Conservation (phyloP, 768 basidiomycete genomes). For the Rhodotorula sphaerocarpa region DNA sequence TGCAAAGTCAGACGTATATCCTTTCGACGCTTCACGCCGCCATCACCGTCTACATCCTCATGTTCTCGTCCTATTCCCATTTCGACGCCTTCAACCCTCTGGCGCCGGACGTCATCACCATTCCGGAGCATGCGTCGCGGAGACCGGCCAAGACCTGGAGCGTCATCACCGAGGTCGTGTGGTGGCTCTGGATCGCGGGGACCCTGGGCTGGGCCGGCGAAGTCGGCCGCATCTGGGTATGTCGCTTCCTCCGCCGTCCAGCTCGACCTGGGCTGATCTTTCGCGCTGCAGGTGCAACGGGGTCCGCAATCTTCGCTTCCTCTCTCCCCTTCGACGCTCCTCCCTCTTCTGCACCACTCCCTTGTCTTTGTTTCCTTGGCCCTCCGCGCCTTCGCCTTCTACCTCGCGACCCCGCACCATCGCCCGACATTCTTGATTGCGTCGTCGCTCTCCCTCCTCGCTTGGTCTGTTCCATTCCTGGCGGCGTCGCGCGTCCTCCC, state of each 20-base stretch:
- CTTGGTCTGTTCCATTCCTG: constrained; percentile 34
- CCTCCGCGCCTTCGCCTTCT: constrained; percentile 24
- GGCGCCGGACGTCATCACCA: constrained; percentile 11
- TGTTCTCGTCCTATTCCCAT: constrained; percentile 34
- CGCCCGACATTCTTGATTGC: constrained; percentile 24
- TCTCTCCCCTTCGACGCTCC: constrained; percentile 31
- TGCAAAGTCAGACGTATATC: constrained; percentile 30
- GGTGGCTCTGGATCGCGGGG: constrained; percentile 34
- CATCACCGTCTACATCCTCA: constrained; percentile 35
- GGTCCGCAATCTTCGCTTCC: constrained; percentile 30
- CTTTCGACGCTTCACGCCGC: constrained; percentile 28
- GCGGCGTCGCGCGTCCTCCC: constrained; percentile 37
- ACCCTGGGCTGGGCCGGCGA: constrained; percentile 33
- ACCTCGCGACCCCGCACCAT: constrained; percentile 16
- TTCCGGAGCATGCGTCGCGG: neutral
- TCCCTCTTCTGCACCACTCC: constrained; percentile 33
- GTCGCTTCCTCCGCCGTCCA: neutral
- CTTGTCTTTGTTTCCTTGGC: constrained; percentile 30
- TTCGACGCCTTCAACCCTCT: constrained; percentile 35
- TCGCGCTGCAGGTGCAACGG: neutral
- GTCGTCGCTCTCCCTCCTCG: constrained; percentile 32
- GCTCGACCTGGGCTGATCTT: neutral
- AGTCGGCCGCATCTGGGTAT: constrained; percentile 30
- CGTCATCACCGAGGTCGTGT: constrained; percentile 13
- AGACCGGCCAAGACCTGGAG: constrained; percentile 20